A percentile compares a stretch with the other conserved stretches of the same genome.
Evolutionary conservation across 2,329 filamentous ascomycete species (phyloP).

Genomic region (Fusarium odoratissimum): DNA sequence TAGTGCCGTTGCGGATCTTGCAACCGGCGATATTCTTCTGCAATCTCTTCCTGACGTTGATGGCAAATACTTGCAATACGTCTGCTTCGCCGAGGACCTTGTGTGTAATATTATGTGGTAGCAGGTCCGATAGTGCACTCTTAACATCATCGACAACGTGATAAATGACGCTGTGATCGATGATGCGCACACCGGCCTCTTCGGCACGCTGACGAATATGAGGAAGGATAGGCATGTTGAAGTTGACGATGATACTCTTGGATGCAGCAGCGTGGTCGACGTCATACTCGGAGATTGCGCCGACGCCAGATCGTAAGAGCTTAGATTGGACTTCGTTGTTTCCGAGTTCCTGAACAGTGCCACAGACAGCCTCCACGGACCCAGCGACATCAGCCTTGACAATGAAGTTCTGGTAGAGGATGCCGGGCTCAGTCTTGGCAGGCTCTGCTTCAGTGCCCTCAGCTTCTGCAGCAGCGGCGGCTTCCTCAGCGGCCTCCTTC

Average conservation of each 20-base stretch:
- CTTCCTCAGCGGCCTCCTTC: constrained; percentile 55
- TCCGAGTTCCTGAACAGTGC: constrained; percentile 80
- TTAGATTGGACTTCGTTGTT: constrained; percentile 85
- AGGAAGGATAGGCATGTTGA: constrained; percentile 79
- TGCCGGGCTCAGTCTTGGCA: constrained; percentile 54
- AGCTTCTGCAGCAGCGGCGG: constrained; percentile 50
- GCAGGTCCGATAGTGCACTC: constrained; percentile 72
- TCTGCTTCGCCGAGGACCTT: constrained; percentile 90
- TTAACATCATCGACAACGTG: constrained; percentile 79
- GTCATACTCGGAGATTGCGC: constrained; percentile 85
- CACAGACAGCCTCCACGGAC: constrained; percentile 89
- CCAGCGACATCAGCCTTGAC: constrained; percentile 94
- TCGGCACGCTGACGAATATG: constrained; percentile 78
- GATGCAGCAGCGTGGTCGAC: constrained; percentile 87
- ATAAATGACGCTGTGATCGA: constrained; percentile 91
- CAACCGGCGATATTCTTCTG: constrained; percentile 86
- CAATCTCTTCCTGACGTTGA: constrained; percentile 78
- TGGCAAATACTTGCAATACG: constrained; percentile 83
- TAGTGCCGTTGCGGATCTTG: constrained; percentile 82
- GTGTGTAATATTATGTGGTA: constrained; percentile 74
- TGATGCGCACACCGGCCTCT: constrained; percentile 76
- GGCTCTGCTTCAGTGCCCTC: constrained; percentile 53
- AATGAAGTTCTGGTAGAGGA: constrained; percentile 78
- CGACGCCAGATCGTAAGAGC: constrained; percentile 81
- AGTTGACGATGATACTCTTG: constrained; percentile 82